Evolutionary conservation across 768 basidiomycete genomes (phyloP).

Genomic region (Pulveroboletus sp.): DNA sequence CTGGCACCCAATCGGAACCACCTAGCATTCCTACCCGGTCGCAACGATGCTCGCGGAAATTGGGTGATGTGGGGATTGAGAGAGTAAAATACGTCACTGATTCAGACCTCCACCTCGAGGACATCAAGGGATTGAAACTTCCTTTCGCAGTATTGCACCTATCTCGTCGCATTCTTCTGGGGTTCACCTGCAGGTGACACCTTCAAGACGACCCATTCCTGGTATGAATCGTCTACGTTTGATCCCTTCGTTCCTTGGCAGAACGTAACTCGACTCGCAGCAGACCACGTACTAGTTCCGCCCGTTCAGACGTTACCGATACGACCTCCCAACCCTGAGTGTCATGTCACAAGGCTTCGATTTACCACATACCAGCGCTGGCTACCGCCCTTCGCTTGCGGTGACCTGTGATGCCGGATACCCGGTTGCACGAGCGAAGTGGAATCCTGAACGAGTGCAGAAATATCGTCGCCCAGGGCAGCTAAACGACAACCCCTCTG

Average conservation of each 20-base stretch:
- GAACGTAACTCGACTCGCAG: neutral
- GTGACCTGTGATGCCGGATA: no score
- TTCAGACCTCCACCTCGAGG: no score
- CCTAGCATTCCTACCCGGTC: no score
- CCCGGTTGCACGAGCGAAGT: conserved; percentile 1
- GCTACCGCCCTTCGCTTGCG: no score
- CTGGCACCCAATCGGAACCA: no score
- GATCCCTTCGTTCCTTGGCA: neutral
- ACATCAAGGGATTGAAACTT: no score
- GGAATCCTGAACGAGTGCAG: no score
- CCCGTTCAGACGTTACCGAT: neutral
- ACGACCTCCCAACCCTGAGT: neutral
- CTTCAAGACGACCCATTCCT: neutral
- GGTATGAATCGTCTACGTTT: neutral
- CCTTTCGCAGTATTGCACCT: neutral
- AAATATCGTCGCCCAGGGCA: no score
- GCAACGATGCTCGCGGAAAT: no score
- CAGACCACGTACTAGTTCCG: neutral
- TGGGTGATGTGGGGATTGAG: no score
- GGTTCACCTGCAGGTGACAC: neutral
- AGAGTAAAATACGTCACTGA: no score
- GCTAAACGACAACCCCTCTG: neutral
- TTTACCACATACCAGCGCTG: no score
- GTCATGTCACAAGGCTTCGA: neutral
- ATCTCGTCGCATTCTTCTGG: neutral